Base-by-base conservation (phyloP, 768 basidiomycete genomes). In the Epithele typhae region DNA sequence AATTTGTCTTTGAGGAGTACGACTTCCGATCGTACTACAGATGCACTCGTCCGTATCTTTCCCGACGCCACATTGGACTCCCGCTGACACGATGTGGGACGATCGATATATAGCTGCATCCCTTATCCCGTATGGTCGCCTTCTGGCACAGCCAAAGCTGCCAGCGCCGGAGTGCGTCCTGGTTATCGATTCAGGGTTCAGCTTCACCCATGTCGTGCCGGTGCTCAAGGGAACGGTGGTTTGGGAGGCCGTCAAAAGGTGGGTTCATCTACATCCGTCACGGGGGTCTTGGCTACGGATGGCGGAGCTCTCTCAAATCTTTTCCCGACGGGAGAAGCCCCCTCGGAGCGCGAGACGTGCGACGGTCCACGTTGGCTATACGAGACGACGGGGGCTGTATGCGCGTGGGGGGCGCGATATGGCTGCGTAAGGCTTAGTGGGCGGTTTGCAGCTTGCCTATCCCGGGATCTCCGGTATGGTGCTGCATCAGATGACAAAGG, bases 1-100 rank as follows among this genome's bases (percentile, higher is more conserved):
- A 97, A 65, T 87, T 98, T 62, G 74, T 95, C 2, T 97, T 96
- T 58, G 94, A 97, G 63, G 92, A 97, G 67, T 98, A 93, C 69
- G 93, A 94, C 58, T 96, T 95, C 61, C 73, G 76, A 38, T 81
- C 88, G 38, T 92, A 89, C 63, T 74, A 79, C 59, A 78, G 92
- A 23, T 82, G 82, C 59, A 81, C 91, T 43, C 85, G 94, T 95
- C 67, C 62, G 87, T 73, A 19, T 35, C 43, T 22, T 41, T 25
- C 37, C 17, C 41, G 18, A 51, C 44, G 56, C 51, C 43, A 53
- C 56, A 49, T 57, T 39, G 24, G 41, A 46, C 45, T 51, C 35
- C 14, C 14, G 22, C 42, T 41, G 10, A 41, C 5, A 2, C 8
- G n/a, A 22, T 25, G 21, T 17, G 37, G 36, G 24, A 33, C 25